These are phyloP conservation scores for Cercospora nicotianae DNA, from an alignment of 2,329 filamentous ascomycete genomes.

Conservation along the genomic window DNA sequence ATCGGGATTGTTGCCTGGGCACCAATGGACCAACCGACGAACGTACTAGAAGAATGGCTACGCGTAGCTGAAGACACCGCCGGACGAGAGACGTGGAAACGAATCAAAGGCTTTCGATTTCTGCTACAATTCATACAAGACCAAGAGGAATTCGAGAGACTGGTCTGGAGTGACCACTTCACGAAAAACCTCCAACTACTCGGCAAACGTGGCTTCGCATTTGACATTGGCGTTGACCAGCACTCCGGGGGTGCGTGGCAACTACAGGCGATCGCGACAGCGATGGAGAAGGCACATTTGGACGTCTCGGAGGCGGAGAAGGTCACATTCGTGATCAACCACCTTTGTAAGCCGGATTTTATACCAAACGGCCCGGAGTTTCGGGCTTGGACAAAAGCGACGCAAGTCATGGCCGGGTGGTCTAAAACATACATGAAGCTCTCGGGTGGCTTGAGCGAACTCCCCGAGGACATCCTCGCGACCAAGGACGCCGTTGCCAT, in stretches of 20 bases:
- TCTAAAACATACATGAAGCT: conserved; percentile 81
- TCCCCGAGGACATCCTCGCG: conserved; percentile 52
- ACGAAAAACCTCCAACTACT: conserved; percentile 59
- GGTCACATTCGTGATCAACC: conserved; percentile 72
- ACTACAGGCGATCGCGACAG: conserved; percentile 40
- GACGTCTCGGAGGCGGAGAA: conserved; percentile 60
- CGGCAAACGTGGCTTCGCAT: conserved; percentile 60
- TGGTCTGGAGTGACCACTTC: conserved; percentile 41
- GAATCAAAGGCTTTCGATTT: conserved; percentile 78
- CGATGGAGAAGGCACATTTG: conserved; percentile 56
- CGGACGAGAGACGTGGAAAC: conserved; percentile 61
- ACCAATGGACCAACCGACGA: conserved; percentile 67
- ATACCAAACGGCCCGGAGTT: conserved; percentile 54
- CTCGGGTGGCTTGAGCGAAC: conserved; percentile 81
- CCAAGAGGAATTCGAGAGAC: conserved; percentile 37
- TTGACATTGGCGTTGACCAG: conserved; percentile 83
- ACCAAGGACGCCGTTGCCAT: conserved; percentile 53
- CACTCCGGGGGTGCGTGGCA: conserved; percentile 70
- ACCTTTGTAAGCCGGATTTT: conserved; percentile 80
- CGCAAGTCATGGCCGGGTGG: conserved; percentile 66
- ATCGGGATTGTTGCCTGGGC: conserved; percentile 80
- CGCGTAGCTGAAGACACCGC: conserved; percentile 59
- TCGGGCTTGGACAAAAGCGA: conserved; percentile 66
- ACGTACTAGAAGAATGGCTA: conserved; percentile 66
- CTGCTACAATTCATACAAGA: conserved; percentile 63